Evolutionary conservation across 345 rosid species (phyloP).

Genomic region (Erysimum cheiranthoides): DNA sequence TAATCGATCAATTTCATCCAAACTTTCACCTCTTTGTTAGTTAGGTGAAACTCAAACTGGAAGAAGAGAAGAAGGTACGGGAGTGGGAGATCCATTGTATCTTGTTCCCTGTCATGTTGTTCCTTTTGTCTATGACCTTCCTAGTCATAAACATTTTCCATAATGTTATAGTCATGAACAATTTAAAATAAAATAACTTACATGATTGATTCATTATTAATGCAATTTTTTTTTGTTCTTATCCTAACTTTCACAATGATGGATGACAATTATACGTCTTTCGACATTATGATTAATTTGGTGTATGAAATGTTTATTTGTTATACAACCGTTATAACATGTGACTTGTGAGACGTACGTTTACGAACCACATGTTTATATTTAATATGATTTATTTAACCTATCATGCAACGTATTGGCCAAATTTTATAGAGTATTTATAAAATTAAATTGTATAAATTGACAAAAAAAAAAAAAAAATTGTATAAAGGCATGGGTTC

Average conservation of each 20-base stretch:
- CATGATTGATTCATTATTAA: slow-evolving; percentile 29
- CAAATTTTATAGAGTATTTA: slow-evolving; percentile 30
- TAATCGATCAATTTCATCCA: not conserved
- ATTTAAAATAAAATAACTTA: not conserved
- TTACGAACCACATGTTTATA: slow-evolving; percentile 38
- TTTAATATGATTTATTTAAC: slow-evolving; percentile 27
- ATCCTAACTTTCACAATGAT: slow-evolving; percentile 42
- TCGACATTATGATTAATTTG: slow-evolving; percentile 40
- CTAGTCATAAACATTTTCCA: slow-evolving; percentile 5
- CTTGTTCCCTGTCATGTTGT: slow-evolving; percentile 34
- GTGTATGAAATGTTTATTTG: slow-evolving; percentile 43
- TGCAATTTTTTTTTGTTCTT: slow-evolving; percentile 30
- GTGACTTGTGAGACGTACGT: slow-evolving; percentile 43
- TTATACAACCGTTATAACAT: slow-evolving; percentile 36
- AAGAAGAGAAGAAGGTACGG: slow-evolving; percentile 38
- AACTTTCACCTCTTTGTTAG: slow-evolving; percentile 2
- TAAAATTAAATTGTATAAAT: not conserved
- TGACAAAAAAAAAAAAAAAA: too few species aligned
- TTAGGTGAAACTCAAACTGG: slow-evolving; percentile 31
- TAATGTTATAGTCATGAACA: slow-evolving; percentile 7
- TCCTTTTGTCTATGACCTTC: slow-evolving; percentile 26
- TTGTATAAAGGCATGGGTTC: slow-evolving; percentile 25
- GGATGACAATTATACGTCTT: slow-evolving; percentile 29
- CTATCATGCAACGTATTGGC: slow-evolving; percentile 49
- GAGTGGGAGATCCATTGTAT: slow-evolving; percentile 37